Percentiles rank a stretch among this genome's conserved stretches.
Conservation (phyloP, 2,329 filamentous ascomycete species). For the Hymenoscyphus linearis region DNA sequence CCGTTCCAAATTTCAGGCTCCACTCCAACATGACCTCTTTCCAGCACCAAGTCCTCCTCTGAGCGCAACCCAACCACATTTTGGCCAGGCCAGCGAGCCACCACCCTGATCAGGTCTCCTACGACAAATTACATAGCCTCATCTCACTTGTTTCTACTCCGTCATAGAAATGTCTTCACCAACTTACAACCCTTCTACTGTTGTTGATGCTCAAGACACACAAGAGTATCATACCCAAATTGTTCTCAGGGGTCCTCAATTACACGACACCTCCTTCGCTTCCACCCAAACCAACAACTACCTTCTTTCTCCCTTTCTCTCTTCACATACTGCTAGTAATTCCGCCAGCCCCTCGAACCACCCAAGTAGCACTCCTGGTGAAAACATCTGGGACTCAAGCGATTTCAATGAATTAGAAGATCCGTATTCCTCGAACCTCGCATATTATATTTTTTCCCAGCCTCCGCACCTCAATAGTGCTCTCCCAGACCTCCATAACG, state of each 20-base stretch:
- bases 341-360: slow-evolving; percentile 29
- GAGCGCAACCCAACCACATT: slow-evolving; percentile 16
- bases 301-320: slow-evolving; percentile 26
- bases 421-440: slow-evolving; percentile 26
- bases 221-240: slow-evolving; percentile 23
- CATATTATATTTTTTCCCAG: slow-evolving; percentile 13
- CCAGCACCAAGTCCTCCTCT: slow-evolving; percentile 21
- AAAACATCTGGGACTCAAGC: slow-evolving; percentile 28
- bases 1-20: not conserved
- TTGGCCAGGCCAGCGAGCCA: slow-evolving; percentile 17
- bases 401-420: slow-evolving; percentile 29
- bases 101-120: slow-evolving; percentile 18
- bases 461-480: slow-evolving; percentile 16
- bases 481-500: slow-evolving; percentile 16
- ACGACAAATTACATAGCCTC: slow-evolving; percentile 27
- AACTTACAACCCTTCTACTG: slow-evolving; percentile 21
- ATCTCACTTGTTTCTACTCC: slow-evolving; percentile 11
- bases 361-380: slow-evolving; percentile 24
- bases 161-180: slow-evolving; percentile 30
- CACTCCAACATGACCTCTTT: slow-evolving; percentile 22
- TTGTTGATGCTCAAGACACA: slow-evolving; percentile 22
- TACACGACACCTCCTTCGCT: slow-evolving; percentile 19
- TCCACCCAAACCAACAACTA: slow-evolving; percentile 1
- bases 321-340: slow-evolving; percentile 27
- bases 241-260: slow-evolving; percentile 20